Percentiles rank a stretch among this genome's conserved stretches.
Conservation (phyloP, 2,329 filamentous ascomycete genomes). For the Cercospora janseana region DNA sequence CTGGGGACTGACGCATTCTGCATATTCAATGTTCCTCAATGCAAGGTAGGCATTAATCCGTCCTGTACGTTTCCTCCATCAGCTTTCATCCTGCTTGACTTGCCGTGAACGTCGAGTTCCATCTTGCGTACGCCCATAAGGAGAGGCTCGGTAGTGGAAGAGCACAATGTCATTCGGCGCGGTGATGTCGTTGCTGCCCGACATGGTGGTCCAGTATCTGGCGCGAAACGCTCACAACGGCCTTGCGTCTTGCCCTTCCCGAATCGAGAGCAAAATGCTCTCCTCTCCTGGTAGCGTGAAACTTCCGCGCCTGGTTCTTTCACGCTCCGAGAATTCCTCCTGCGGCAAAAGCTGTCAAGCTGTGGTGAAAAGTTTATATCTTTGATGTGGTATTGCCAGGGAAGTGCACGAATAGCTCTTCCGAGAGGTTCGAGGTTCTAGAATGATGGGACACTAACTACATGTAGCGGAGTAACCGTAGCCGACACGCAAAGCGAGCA, state of each 20-base stretch:
- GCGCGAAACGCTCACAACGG: too few species aligned
- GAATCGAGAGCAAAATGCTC: too few species aligned
- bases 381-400: background rate
- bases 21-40: constrained; percentile 63
- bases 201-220: constrained; percentile 8
- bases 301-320: too few species aligned
- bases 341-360: too few species aligned
- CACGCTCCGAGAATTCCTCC: too few species aligned
- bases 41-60: constrained; percentile 66
- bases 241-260: background rate
- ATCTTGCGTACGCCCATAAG: constrained; percentile 53
- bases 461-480: background rate
- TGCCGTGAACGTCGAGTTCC: background rate
- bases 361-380: too few species aligned
- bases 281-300: too few species aligned
- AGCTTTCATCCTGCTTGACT: background rate
- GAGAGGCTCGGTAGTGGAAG: constrained; percentile 66
- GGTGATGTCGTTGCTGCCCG: constrained; percentile 17
- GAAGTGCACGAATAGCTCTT: too few species aligned
- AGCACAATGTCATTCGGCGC: constrained; percentile 55
- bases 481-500: background rate
- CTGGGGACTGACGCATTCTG: constrained; percentile 60
- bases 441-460: background rate
- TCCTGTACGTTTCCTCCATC: constrained; percentile 37
- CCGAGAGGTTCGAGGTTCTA: background rate